phyloP scores from a whole-genome alignment of 2,329 filamentous ascomycete genomes.

The Paecilomyces sp. region DNA sequence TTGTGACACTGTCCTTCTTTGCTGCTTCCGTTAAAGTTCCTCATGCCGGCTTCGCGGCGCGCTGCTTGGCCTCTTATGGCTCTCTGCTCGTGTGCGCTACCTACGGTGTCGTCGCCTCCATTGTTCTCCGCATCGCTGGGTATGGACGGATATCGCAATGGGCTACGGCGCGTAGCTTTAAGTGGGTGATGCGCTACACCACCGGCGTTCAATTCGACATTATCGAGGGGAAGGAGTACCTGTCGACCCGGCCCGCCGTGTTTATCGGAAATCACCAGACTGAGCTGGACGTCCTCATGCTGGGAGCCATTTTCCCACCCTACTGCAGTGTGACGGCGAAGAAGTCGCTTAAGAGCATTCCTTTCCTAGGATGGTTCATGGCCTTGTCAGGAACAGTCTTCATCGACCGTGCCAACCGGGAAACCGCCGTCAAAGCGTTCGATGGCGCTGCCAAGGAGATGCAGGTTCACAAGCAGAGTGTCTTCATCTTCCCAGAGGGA shows the following conservation, averaged over 20 bases:
- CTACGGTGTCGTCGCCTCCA: constrained; percentile 70
- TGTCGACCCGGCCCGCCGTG: constrained; percentile 70
- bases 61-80: constrained; percentile 40
- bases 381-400: constrained; percentile 81
- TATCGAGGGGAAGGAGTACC: constrained; percentile 59
- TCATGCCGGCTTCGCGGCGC: constrained; percentile 38
- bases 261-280: constrained; percentile 95
- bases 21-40: constrained; percentile 36
- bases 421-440: constrained; percentile 79
- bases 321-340: constrained; percentile 94
- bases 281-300: constrained; percentile 88
- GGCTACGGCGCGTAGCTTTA: constrained; percentile 72
- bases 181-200: constrained; percentile 64
- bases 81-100: constrained; percentile 45
- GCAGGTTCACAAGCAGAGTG: constrained; percentile 55
- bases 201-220: constrained; percentile 71
- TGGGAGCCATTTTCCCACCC: constrained; percentile 80
- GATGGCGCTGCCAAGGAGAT: constrained; percentile 76
- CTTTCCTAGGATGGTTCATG: constrained; percentile 95
- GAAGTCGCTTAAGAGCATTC: constrained; percentile 67
- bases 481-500: constrained; percentile 63
- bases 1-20: constrained; percentile 47
- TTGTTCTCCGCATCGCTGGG: constrained; percentile 63
- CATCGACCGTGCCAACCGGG: constrained; percentile 82
- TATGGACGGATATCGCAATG: constrained; percentile 76